These are phyloP conservation scores for Cladophialophora carrionii DNA, from an alignment of 2,329 filamentous ascomycete genomes.

Conservation along the genomic window DNA sequence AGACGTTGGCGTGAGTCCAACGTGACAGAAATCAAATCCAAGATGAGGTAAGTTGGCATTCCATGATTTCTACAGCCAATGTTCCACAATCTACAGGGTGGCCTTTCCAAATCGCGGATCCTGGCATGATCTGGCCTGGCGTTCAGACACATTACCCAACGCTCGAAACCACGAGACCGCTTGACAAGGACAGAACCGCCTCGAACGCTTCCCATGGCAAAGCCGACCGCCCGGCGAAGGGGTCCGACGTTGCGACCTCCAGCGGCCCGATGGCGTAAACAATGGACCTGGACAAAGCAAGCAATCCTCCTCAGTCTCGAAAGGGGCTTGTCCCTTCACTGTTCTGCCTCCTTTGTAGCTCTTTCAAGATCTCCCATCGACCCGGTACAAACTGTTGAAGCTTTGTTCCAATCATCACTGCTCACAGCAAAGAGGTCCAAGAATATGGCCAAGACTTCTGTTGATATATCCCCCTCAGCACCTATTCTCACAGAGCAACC, in stretches of 20 bases:
- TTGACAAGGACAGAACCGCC: background rate
- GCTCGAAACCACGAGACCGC: background rate
- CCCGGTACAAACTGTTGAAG: background rate
- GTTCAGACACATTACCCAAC: background rate
- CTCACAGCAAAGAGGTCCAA: background rate
- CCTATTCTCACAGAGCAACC: background rate
- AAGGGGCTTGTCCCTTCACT: background rate
- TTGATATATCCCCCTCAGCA: background rate
- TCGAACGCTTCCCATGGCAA: background rate
- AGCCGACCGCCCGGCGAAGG: background rate
- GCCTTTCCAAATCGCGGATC: background rate
- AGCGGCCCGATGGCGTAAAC: background rate
- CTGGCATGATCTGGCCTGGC: background rate
- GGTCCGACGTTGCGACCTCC: too few relatives aligned
- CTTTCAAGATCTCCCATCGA: background rate
- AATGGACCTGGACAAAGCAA: background rate
- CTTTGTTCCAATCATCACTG: background rate
- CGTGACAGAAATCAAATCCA: background rate
- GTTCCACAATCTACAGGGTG: background rate
- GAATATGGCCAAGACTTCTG: background rate
- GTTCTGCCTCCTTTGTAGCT: background rate
- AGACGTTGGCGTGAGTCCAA: background rate
- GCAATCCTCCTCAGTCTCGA: background rate
- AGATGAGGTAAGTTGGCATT: background rate
- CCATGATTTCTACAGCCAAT: background rate